Evolutionary conservation across 768 basidiomycete species (phyloP).

Genomic region (Leccinum truebloodii): DNA sequence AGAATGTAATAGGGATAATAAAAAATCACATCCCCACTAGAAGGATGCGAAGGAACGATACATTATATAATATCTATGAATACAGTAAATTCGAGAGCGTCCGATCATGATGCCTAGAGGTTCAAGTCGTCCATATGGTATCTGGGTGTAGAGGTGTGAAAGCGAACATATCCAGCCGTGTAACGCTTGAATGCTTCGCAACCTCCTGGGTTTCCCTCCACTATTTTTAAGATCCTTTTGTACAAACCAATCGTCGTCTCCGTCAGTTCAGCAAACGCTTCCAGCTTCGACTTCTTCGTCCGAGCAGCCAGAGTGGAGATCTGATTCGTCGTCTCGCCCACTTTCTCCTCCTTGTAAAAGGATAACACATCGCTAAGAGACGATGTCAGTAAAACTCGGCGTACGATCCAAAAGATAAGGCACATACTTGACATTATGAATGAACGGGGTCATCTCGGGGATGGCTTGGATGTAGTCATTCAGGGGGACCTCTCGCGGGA

Average conservation of each 20-base stretch:
- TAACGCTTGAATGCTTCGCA: conserved; percentile 9
- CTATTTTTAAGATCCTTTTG: conserved; percentile 22
- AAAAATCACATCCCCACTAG: too few species aligned
- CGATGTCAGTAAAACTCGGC: not conserved
- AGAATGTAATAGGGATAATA: too few species aligned
- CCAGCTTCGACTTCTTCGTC: not conserved
- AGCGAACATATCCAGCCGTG: conserved; percentile 19
- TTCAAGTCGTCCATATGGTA: conserved; percentile 22
- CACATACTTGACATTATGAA: not conserved
- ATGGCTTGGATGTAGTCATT: not conserved
- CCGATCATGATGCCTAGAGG: not conserved
- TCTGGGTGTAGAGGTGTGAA: conserved; percentile 23
- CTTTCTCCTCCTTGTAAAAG: not conserved
- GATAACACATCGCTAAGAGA: not conserved
- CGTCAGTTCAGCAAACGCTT: not conserved
- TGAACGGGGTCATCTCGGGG: not conserved
- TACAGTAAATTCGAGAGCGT: not conserved
- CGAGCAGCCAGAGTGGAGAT: not conserved
- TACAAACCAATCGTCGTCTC: conserved; percentile 10
- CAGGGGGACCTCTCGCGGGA: not conserved
- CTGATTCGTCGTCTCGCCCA: not conserved
- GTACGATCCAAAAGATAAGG: too few species aligned
- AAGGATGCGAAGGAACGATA: too few species aligned
- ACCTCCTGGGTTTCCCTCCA: conserved; percentile 9
- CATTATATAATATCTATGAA: too few species aligned